These are phyloP conservation scores for Lactarius akahatsu DNA, from an alignment of 768 basidiomycete genomes.

Conservation along the genomic window DNA sequence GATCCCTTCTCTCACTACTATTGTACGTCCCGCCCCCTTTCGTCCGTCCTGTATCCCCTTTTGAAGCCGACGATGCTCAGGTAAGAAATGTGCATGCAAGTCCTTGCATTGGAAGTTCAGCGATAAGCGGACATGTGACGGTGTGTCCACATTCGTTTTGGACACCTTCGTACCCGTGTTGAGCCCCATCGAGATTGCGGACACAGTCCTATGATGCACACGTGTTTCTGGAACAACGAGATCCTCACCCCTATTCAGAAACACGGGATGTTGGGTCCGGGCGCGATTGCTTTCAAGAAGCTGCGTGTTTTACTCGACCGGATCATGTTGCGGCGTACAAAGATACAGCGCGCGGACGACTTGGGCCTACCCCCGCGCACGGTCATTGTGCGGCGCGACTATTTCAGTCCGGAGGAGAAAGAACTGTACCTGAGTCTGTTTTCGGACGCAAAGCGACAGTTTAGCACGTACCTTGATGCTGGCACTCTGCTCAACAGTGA, in stretches of 20 bases:
- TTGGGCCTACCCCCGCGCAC: slow-evolving; percentile 92
- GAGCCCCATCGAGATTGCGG: slow-evolving; percentile 57
- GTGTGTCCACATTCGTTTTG: slow-evolving; percentile 41
- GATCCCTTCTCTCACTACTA: slow-evolving; percentile 92
- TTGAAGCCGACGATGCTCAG: slow-evolving; percentile 39
- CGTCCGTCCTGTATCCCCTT: not conserved
- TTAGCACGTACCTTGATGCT: slow-evolving; percentile 83
- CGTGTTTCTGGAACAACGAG: slow-evolving; percentile 97
- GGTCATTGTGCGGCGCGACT: slow-evolving; percentile 83
- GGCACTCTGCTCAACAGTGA: slow-evolving; percentile 92
- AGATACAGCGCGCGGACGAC: slow-evolving; percentile 94
- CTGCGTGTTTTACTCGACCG: slow-evolving; percentile 83
- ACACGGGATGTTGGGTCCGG: slow-evolving; percentile 78
- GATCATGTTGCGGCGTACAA: slow-evolving; percentile 94
- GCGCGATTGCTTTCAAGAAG: slow-evolving; percentile 86
- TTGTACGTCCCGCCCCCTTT: slow-evolving; percentile 49
- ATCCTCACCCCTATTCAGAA: slow-evolving; percentile 96
- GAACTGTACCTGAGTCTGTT: slow-evolving; percentile 91
- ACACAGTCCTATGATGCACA: slow-evolving; percentile 85
- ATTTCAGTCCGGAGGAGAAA: slow-evolving; percentile 96
- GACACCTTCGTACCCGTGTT: slow-evolving; percentile 2
- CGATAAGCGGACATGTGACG: slow-evolving; percentile 80
- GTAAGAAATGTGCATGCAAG: slow-evolving; percentile 92
- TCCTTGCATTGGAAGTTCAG: slow-evolving; percentile 92
- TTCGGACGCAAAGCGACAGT: slow-evolving; percentile 89